Conservation (phyloP, 192 early-diverging fungal species). For the Linnemannia hyalina region DNA sequence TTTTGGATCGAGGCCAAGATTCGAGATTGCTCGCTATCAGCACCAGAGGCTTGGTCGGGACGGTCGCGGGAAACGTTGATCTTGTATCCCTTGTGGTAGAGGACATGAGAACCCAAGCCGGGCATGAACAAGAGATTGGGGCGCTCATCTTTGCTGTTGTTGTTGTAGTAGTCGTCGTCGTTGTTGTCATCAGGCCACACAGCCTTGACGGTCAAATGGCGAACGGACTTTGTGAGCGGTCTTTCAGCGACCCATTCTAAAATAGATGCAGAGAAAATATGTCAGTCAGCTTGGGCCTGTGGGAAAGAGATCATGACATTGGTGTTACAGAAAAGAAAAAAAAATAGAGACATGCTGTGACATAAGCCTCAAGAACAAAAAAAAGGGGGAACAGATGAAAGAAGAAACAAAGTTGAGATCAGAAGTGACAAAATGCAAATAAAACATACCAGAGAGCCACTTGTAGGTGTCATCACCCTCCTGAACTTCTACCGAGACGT, state of each 20-base stretch:
- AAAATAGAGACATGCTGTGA: not conserved
- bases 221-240: slow-evolving; percentile 50
- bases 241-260: slow-evolving; percentile 56
- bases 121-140: slow-evolving; percentile 48
- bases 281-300: not conserved
- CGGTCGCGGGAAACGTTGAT: slow-evolving; percentile 51
- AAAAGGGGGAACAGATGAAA: not conserved
- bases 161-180: slow-evolving; percentile 22
- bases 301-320: not conserved
- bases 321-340: not conserved
- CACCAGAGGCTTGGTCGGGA: slow-evolving; percentile 37
- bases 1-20: slow-evolving; percentile 53
- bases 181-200: slow-evolving; percentile 35
- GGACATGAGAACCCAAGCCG: slow-evolving; percentile 44
- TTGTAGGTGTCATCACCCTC: slow-evolving; percentile 54
- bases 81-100: slow-evolving; percentile 55
- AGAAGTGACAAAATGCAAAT: not conserved
- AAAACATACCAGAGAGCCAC: slow-evolving; percentile 49
- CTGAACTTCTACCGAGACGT: slow-evolving; percentile 54
- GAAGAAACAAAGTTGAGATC: too few relatives aligned
- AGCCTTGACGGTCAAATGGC: slow-evolving; percentile 55
- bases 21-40: slow-evolving; percentile 40
- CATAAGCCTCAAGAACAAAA: not conserved
- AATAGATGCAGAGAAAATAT: not conserved
- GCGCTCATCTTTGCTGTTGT: slow-evolving; percentile 36